Evolutionary conservation across 441 rosid genomes (phyloP).

Genomic region (Macaranga tanarius): DNA sequence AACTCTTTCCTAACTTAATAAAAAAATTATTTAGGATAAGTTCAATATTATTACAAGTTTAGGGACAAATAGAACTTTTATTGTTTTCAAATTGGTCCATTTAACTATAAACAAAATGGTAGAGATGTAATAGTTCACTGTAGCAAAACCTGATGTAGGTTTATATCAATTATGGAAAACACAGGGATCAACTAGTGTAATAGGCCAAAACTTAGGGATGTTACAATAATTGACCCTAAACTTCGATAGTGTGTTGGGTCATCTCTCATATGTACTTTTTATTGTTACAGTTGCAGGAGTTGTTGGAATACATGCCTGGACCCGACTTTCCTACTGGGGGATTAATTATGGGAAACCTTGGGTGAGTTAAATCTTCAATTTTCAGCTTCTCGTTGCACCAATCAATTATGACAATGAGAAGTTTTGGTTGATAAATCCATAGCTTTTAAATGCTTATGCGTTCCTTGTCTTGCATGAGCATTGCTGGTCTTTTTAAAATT

Average conservation of each 20-base stretch:
- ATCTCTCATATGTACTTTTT: neutral
- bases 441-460: neutral
- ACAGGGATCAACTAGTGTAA: no score
- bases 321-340: conserved; percentile 99
- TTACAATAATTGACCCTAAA: no score
- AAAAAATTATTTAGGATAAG: no score
- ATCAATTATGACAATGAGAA: neutral
- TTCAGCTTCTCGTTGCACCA: conserved; percentile 11
- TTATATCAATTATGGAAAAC: no score
- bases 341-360: conserved; percentile 87
- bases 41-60: no score
- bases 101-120: no score
- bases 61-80: no score
- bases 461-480: neutral
- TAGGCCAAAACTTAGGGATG: no score
- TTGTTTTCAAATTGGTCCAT: no score
- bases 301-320: conserved; percentile 98
- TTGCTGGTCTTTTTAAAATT: neutral
- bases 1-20: no score
- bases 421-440: neutral
- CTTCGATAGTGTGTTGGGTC: neutral
- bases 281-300: conserved; percentile 74
- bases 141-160: no score
- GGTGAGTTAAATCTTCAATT: conserved; percentile 48
- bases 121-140: no score